Base-by-base conservation (phyloP, 768 basidiomycete species). In the Agaricus blazei region DNA sequence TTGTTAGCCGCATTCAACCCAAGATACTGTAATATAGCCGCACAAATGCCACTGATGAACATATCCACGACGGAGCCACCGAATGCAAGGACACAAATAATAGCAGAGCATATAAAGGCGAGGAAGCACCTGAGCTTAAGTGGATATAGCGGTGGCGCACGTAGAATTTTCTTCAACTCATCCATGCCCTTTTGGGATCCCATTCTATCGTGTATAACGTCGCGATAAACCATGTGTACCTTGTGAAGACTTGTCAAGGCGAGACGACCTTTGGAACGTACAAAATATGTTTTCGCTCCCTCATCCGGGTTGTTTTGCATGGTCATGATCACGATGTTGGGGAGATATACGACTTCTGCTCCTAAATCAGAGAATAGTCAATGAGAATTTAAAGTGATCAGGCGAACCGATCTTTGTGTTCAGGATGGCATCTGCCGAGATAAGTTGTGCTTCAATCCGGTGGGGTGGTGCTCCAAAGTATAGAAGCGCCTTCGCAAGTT, bases 391-490 rank as follows among this genome's bases (percentile, higher is more conserved):
- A 8, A 6, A 26, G 9, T 24, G 46, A 9, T 40, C 6, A 5
- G n/a, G 62, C 71, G 37, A 11, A 75, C 77, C 85, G 52, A 89
- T 88, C 61, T 87, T 80, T 58, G 91, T 79, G 31, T 88, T 83
- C 14, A 97, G 80, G 54, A 91, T 87, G 9, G 79, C 72, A 5
- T 93, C 87, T 2, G 91, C 92, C 3, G 89, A 82, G 56, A 78
- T 77, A 40, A 98, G 80, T 67, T 95, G 93, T 1, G 90, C 85
- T 71, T 96, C 93, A 59, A 95, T 87, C 19, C 95, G 81, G 68
- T 97, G 95, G 23, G 92, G 93, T 1, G 93, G 93, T n/a, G 93
- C 90, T 19, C 94, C 94, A 67, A 90, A 95, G n/a, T 85, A 79
- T 66, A 98, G 82, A 56, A 98, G 78, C 9, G 90, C 90, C 66